Evolutionary conservation across 1,284 basidiomycete species (phyloP).

Genomic region (Cystobasidium slooffiae): DNA sequence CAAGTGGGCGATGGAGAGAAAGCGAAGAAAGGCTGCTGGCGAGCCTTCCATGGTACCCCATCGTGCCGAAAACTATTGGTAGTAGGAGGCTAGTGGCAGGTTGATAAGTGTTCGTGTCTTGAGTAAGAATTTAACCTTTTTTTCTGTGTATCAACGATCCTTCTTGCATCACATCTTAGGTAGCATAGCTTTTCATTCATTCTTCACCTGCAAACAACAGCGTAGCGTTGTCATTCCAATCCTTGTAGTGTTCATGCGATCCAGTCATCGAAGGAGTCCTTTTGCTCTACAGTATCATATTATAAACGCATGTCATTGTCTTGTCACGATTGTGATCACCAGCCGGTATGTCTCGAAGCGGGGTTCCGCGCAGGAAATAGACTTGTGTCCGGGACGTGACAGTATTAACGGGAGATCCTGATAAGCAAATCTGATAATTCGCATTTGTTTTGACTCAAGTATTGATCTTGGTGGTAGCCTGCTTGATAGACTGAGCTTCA

Average conservation of each 20-base stretch:
- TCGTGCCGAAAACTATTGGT: conserved; percentile 42
- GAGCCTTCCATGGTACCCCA: conserved; percentile 48
- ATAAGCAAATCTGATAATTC: too few species aligned
- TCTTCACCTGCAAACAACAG: background rate
- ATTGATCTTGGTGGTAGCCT: background rate
- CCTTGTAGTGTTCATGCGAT: background rate
- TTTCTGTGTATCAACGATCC: background rate
- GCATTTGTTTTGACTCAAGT: too few species aligned
- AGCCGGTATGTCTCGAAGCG: background rate
- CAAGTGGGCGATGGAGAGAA: conserved; percentile 80
- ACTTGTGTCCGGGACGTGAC: too few species aligned
- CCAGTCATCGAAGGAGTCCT: too few species aligned
- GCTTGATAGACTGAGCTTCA: background rate
- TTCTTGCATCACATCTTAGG: background rate
- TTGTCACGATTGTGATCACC: background rate
- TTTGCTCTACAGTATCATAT: too few species aligned
- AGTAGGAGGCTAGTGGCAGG: background rate
- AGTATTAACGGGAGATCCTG: too few species aligned
- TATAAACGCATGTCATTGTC: too few species aligned
- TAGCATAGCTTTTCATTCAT: conserved; percentile 5
- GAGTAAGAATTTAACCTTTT: conserved; percentile 4
- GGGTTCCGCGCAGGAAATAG: background rate
- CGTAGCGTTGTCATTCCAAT: background rate
- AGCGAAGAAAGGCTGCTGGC: conserved; percentile 63
- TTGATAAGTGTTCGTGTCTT: background rate